A percentile compares a stretch with the other conserved stretches of the same genome.
Evolutionary conservation across 225 moss, liverwort and hornwort species (phyloP).

Genomic region (Marchantia paleacea): DNA sequence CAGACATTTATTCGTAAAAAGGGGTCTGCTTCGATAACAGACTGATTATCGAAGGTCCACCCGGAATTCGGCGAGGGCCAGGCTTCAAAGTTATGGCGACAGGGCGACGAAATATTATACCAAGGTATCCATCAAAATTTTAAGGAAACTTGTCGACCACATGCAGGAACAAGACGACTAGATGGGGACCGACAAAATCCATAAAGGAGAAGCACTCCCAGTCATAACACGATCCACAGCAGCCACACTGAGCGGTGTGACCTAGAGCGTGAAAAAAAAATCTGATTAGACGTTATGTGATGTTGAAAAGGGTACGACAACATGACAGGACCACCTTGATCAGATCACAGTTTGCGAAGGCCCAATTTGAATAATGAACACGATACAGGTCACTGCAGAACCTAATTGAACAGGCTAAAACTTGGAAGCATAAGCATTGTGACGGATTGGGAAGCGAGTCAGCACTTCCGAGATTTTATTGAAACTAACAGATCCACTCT

Average conservation of each 20-base stretch:
- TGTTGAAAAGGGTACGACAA: not conserved
- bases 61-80: not conserved
- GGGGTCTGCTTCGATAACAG: not conserved
- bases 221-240: not conserved
- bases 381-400: not conserved
- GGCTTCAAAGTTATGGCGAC: not conserved
- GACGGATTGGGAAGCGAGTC: too few species aligned
- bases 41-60: not conserved
- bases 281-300: not conserved
- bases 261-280: not conserved
- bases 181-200: not conserved
- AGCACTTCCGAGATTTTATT: not conserved
- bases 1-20: not conserved
- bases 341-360: not conserved
- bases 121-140: not conserved
- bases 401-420: not conserved
- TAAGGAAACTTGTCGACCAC: not conserved
- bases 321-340: not conserved
- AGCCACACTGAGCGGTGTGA: not conserved
- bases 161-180: not conserved
- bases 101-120: not conserved
- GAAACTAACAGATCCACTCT: not conserved
- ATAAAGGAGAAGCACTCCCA: not conserved
- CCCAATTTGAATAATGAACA: not conserved
- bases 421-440: not conserved